Conservation (phyloP, 2,329 filamentous ascomycete genomes). For the Xylaria sp. region DNA sequence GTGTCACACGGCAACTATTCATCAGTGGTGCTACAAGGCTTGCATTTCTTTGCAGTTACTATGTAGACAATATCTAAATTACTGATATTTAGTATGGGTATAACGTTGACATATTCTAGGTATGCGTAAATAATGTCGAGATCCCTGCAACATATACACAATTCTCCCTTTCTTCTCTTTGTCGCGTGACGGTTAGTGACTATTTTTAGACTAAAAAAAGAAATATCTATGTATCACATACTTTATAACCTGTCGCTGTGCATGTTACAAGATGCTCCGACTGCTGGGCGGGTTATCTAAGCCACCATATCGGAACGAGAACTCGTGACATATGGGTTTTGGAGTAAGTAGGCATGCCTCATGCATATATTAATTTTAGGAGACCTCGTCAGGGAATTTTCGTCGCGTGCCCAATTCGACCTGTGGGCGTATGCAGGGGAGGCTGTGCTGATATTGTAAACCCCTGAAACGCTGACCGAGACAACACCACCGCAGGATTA, state of each 20-base stretch:
- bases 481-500: constrained; percentile 5
- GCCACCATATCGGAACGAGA: neutral
- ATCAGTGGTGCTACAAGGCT: neutral
- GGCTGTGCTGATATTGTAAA: constrained; percentile 11
- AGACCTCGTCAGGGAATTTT: neutral
- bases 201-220: neutral
- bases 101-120: no score
- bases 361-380: neutral
- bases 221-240: neutral
- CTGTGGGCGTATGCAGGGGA: constrained; percentile 7
- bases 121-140: neutral
- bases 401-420: neutral
- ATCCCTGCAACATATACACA: no score
- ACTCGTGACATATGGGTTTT: neutral
- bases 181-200: no score
- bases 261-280: neutral
- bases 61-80: no score
- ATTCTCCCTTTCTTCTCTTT: no score
- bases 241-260: no score
- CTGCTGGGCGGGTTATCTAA: neutral
- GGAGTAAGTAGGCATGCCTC: neutral
- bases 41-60: neutral
- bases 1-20: no score
- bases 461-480: constrained; percentile 33
- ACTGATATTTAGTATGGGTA: no score